These are phyloP conservation scores for Coemansia sp. DNA, from an alignment of 192 early-diverging fungal genomes.

Conservation along the genomic window DNA sequence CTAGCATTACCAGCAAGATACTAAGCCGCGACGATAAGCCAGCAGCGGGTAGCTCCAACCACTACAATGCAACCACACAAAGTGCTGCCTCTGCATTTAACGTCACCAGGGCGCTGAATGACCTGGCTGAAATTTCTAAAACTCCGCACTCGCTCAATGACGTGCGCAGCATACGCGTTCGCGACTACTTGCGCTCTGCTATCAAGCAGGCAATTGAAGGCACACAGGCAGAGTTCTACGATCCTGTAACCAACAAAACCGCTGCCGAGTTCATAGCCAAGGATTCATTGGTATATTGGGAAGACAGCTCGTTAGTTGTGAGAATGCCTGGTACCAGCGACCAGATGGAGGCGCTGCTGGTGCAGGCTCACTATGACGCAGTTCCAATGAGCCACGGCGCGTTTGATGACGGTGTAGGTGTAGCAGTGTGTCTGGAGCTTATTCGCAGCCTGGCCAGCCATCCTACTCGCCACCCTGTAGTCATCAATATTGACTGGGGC, in stretches of 20 bases:
- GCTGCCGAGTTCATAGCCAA: slow-evolving; percentile 28
- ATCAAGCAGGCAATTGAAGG: slow-evolving; percentile 22
- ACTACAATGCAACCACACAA: background rate
- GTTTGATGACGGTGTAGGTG: slow-evolving; percentile 68
- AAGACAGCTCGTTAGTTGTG: slow-evolving; percentile 61
- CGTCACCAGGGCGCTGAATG: slow-evolving; percentile 32
- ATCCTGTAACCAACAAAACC: slow-evolving; percentile 27
- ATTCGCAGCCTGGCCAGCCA: slow-evolving; percentile 59
- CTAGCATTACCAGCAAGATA: slow-evolving; percentile 13
- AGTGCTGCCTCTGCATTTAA: slow-evolving; percentile 21
- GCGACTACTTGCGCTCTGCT: slow-evolving; percentile 38
- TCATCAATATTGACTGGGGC: slow-evolving; percentile 72
- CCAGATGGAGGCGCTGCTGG: slow-evolving; percentile 57
- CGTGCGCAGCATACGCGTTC: slow-evolving; percentile 41
- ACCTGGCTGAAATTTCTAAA: slow-evolving; percentile 32
- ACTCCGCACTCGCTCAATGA: slow-evolving; percentile 55
- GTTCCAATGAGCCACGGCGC: slow-evolving; percentile 69
- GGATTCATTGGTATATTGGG: slow-evolving; percentile 41
- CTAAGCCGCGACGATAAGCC: slow-evolving; percentile 12
- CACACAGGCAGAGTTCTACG: slow-evolving; percentile 23
- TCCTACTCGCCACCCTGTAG: slow-evolving; percentile 60
- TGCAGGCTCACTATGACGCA: slow-evolving; percentile 69
- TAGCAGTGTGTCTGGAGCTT: slow-evolving; percentile 62
- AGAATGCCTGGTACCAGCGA: slow-evolving; percentile 57
- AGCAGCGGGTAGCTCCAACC: background rate